Evolutionary conservation across 169 alveolate genomes (phyloP).

Genomic region (Eimeria acervulina): DNA sequence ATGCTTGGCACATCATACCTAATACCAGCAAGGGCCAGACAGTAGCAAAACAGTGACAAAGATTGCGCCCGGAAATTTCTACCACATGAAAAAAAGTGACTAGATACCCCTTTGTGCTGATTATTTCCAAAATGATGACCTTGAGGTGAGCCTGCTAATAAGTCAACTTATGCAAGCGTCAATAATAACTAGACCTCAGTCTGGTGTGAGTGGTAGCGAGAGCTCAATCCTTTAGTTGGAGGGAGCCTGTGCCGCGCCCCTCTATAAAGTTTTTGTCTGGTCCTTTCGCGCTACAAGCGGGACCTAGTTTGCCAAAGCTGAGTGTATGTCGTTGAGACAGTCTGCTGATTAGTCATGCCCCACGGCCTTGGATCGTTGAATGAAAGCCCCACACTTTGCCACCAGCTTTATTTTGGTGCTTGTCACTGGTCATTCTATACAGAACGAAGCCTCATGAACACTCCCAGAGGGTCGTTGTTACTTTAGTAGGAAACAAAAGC

Average conservation of each 20-base stretch:
- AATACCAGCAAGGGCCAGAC: too few species aligned
- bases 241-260: neutral
- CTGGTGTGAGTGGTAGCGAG: neutral
- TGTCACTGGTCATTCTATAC: neutral
- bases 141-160: neutral
- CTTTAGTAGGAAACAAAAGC: neutral
- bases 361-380: neutral
- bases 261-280: neutral
- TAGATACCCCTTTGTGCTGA: neutral
- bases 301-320: neutral
- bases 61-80: neutral
- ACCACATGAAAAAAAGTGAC: neutral
- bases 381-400: neutral
- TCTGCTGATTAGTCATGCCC: neutral
- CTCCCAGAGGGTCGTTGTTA: neutral
- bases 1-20: neutral
- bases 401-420: neutral
- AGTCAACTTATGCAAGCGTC: neutral
- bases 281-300: neutral
- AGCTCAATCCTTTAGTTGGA: too few species aligned
- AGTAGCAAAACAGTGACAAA: neutral
- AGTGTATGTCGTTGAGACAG: neutral
- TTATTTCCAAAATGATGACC: neutral
- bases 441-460: neutral
- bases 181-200: neutral